Base-by-base conservation (phyloP, 2,329 filamentous ascomycete species). In the Ophiocordyceps unilateralis region DNA sequence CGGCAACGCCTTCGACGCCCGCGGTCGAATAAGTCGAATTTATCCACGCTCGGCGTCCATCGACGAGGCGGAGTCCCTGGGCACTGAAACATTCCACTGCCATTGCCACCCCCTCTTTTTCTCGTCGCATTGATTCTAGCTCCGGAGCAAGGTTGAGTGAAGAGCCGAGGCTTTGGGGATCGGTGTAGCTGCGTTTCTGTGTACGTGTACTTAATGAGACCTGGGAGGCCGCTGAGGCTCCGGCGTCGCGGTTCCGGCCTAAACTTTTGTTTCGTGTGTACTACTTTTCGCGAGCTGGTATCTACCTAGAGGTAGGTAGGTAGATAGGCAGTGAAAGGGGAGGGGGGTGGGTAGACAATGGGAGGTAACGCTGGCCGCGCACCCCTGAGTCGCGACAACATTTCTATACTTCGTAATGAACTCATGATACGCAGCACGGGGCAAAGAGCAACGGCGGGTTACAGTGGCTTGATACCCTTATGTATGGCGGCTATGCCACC, bases 401-500 rank as follows among this genome's bases (percentile, higher is more conserved):
- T 36, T 8, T 36, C 17, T 5, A 8, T 17, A 9, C 32, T n/a
- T 34, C 30, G 26, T 17, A 34, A 9, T 34, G 32, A 17, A 34
- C 15, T 34, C n/a, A 32, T 36, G 17, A 36, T 36, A n/a, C n/a
- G n/a, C n/a, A n/a, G n/a, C n/a, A 19, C 32, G 32, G 8, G 32
- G 37, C 26, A 11, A 28, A 2, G 39, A 14, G 23, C 15, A 41
- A n/a, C 17, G 23, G n/a, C 23, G 12, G 20, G 40, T 30, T 47
- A 61, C 41, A 74, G 47, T 6, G 76, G 88, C 70, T 98, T 98
- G 55, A 98, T 81, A 9, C 89, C 91, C 69, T 88, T 94, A 59
- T 98, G 93, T 49, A 98, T 93, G 43, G 88, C 88, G 5, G 91
- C 91, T 58, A 98, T 87, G 0, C 91, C 91, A 38, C 84, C 80